Percentiles rank a stretch among this genome's conserved stretches.
Conservation (phyloP, 148 eudicot genomes). For the Mesembryanthemum crystallinum region DNA sequence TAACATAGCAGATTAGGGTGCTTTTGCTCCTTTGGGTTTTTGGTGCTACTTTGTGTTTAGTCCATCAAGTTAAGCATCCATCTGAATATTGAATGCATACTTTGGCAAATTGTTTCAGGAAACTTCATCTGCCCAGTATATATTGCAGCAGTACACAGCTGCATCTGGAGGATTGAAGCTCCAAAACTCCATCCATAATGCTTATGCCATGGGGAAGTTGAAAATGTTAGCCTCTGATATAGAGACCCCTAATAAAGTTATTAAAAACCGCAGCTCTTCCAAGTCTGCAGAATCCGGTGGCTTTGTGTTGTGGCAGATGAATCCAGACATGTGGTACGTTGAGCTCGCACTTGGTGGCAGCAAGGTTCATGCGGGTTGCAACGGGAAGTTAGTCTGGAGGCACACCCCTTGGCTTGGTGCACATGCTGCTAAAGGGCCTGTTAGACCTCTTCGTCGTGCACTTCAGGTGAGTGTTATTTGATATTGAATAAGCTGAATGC, state of each 20-base stretch:
- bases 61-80: not conserved
- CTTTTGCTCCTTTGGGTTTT: not conserved
- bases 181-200: slow-evolving; percentile 55
- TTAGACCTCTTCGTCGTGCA: slow-evolving; percentile 78
- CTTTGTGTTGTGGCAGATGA: slow-evolving; percentile 81
- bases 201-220: slow-evolving; percentile 81
- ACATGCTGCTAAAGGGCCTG: slow-evolving; percentile 82
- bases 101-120: slow-evolving; percentile 42
- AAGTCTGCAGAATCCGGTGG: slow-evolving; percentile 69
- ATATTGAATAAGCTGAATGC: not conserved
- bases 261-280: slow-evolving; percentile 56
- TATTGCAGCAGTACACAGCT: slow-evolving; percentile 73
- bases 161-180: slow-evolving; percentile 77
- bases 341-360: slow-evolving; percentile 78
- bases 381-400: slow-evolving; percentile 78
- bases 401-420: slow-evolving; percentile 87
- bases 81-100: not conserved
- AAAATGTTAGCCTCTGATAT: slow-evolving; percentile 71
- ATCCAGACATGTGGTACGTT: slow-evolving; percentile 86
- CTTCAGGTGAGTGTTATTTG: slow-evolving; percentile 55
- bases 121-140: slow-evolving; percentile 85
- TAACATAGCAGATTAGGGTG: not conserved
- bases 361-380: slow-evolving; percentile 82
- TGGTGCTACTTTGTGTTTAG: not conserved
- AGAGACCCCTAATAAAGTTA: slow-evolving; percentile 68